These are phyloP conservation scores for Suillus fuscotomentosus DNA, from an alignment of 768 basidiomycete species.

Conservation along the genomic window DNA sequence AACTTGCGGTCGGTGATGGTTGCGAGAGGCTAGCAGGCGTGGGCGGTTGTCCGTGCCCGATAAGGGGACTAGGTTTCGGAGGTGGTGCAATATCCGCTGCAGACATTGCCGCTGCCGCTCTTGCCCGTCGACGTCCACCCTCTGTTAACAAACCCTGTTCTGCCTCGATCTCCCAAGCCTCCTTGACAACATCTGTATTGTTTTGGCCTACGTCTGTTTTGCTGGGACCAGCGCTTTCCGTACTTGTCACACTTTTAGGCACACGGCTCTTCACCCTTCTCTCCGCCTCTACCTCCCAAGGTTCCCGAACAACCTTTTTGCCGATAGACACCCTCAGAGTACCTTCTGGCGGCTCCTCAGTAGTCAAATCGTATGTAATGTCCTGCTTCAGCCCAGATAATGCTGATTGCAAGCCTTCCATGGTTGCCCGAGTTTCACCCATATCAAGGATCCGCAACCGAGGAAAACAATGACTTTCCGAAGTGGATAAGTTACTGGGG, in stretches of 20 bases:
- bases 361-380: conserved; percentile 53
- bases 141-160: conserved; percentile 75
- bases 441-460: conserved; percentile 59
- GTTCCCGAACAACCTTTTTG: conserved; percentile 67
- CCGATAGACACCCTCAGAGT: conserved; percentile 60
- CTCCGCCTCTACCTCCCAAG: conserved; percentile 81
- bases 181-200: conserved; percentile 46
- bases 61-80: conserved; percentile 15
- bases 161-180: conserved; percentile 79
- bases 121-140: conserved; percentile 64
- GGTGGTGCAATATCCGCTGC: conserved; percentile 12
- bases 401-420: conserved; percentile 42
- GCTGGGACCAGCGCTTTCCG: background rate
- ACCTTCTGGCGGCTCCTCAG: conserved; percentile 52
- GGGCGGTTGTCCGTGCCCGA: conserved; percentile 25
- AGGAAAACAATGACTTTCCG: conserved; percentile 40
- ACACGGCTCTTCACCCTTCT: conserved; percentile 42
- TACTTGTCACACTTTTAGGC: conserved; percentile 30
- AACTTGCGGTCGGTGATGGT: conserved; percentile 29
- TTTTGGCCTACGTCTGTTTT: conserved; percentile 3
- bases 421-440: conserved; percentile 59
- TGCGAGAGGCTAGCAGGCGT: conserved; percentile 22
- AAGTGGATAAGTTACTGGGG: conserved; percentile 26
- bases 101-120: conserved; percentile 47
- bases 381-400: conserved; percentile 49